Conservation (phyloP, 2,329 filamentous ascomycete genomes). For the Stagonosporopsis chrysanthemi region DNA sequence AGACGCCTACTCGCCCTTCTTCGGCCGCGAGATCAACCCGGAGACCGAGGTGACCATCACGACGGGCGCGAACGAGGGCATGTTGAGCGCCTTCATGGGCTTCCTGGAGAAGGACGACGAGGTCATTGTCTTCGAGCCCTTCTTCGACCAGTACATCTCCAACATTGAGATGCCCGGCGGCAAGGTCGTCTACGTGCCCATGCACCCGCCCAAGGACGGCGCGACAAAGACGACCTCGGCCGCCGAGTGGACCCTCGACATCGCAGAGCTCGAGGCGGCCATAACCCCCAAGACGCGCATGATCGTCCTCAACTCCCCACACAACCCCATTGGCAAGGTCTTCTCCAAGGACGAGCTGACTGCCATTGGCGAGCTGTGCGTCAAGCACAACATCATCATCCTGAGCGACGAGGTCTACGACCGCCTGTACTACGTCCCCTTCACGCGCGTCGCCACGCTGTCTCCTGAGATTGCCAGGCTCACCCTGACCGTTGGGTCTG, state of each 20-base stretch:
- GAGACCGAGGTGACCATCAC: constrained; percentile 95
- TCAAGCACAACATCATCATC: constrained; percentile 93
- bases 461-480: constrained; percentile 87
- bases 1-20: constrained; percentile 88
- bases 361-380: constrained; percentile 84
- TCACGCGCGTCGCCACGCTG: constrained; percentile 88
- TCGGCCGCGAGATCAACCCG: constrained; percentile 81
- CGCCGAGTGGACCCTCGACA: constrained; percentile 86
- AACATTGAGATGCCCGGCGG: constrained; percentile 99
- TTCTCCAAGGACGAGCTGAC: constrained; percentile 84
- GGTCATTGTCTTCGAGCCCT: constrained; percentile 97
- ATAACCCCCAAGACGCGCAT: constrained; percentile 92
- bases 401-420: constrained; percentile 81
- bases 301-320: constrained; percentile 88
- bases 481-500: constrained; percentile 92
- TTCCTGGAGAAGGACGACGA: constrained; percentile 95
- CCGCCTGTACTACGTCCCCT: constrained; percentile 91
- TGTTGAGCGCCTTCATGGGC: constrained; percentile 97
- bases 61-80: constrained; percentile 87
- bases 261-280: constrained; percentile 79
- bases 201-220: constrained; percentile 86
- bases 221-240: constrained; percentile 82
- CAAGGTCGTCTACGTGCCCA: constrained; percentile 92
- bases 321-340: constrained; percentile 97
- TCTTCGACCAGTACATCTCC: constrained; percentile 98